Conservation (phyloP, 495 filamentous ascomycete genomes). For the Podospora sp. region DNA sequence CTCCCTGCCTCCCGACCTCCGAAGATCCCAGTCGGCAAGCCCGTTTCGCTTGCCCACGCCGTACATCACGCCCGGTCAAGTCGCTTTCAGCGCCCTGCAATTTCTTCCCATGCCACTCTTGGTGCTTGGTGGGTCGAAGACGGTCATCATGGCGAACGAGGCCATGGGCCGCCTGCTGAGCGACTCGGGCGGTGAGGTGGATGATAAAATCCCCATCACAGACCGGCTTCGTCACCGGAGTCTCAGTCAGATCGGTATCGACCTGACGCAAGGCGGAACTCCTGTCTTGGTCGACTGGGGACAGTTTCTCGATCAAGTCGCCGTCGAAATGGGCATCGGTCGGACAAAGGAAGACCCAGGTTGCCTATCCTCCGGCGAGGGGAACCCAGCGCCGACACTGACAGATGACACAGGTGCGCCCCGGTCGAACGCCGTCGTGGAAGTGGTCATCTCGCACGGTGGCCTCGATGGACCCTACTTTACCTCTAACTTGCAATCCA, state of each 20-base stretch:
- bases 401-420: conserved; percentile 30
- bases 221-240: conserved; percentile 58
- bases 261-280: conserved; percentile 60
- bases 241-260: conserved; percentile 62
- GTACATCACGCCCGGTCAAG: conserved; percentile 42
- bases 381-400: conserved; percentile 4
- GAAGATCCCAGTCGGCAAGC: conserved; percentile 32
- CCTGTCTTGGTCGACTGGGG: conserved; percentile 60
- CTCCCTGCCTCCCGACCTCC: background rate
- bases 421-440: conserved; percentile 52
- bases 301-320: conserved; percentile 54
- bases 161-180: conserved; percentile 67
- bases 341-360: conserved; percentile 13
- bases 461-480: conserved; percentile 33
- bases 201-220: conserved; percentile 35
- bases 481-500: conserved; percentile 29
- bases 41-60: conserved; percentile 44
- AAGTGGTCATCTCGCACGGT: conserved; percentile 55
- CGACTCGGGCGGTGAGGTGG: conserved; percentile 34
- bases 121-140: conserved; percentile 63
- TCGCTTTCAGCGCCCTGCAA: conserved; percentile 66
- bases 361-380: conserved; percentile 19
- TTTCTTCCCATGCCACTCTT: conserved; percentile 69
- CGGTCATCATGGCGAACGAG: conserved; percentile 69
- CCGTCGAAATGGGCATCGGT: conserved; percentile 46